phyloP scores from a whole-genome alignment of 306 rosid genomes.

The Vigna reflexopilosa region DNA sequence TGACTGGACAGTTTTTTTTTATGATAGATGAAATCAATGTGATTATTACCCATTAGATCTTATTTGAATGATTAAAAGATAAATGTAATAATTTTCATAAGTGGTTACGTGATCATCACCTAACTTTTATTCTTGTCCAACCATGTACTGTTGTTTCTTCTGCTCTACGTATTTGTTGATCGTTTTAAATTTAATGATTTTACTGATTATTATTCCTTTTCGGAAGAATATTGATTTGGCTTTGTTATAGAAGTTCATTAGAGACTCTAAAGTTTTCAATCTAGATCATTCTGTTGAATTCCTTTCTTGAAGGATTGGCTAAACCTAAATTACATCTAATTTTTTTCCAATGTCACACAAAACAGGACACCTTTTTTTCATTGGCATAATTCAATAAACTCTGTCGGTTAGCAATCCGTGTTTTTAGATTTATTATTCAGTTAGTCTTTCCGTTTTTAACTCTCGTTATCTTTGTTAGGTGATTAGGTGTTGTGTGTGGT shows the following conservation, averaged over 20 bases:
- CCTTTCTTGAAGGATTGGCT: slow-evolving; percentile 31
- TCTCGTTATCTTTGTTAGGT: background rate
- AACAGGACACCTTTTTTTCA: background rate
- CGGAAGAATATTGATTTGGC: background rate
- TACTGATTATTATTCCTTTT: slow-evolving; percentile 24
- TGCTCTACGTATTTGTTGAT: background rate
- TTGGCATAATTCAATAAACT: background rate
- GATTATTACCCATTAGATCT: background rate
- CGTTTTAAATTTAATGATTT: slow-evolving; percentile 11
- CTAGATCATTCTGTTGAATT: slow-evolving; percentile 37
- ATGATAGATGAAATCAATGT: background rate
- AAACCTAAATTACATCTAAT: slow-evolving; percentile 2
- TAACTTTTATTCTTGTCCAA: background rate
- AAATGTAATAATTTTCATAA: background rate
- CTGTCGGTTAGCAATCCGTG: background rate
- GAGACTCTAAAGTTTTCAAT: slow-evolving; percentile 27
- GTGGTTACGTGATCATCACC: background rate
- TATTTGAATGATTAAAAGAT: background rate
- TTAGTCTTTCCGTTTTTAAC: background rate
- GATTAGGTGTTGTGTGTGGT: slow-evolving; percentile 15
- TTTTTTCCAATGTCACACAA: background rate
- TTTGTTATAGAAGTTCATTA: background rate
- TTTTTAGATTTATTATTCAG: background rate
- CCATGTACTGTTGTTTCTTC: too few species aligned
- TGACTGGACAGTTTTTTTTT: too few species aligned